Conservation (phyloP, 2,329 filamentous ascomycete species). For the Beauveria pseudobassiana region DNA sequence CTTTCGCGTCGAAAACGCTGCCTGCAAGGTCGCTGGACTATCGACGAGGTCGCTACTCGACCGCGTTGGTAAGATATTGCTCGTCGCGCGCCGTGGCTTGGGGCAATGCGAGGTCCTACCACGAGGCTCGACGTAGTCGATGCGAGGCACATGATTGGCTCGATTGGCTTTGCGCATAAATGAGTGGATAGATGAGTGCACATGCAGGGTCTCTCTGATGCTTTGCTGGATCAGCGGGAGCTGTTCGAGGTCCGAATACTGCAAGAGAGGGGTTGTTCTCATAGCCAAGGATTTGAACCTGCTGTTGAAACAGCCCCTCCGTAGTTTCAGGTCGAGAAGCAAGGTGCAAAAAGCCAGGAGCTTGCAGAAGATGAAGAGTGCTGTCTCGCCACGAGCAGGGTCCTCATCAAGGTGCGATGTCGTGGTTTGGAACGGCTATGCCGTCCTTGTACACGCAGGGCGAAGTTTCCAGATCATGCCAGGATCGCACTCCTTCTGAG, state of each 20-base stretch:
- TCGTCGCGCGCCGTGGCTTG: slow-evolving; percentile 38
- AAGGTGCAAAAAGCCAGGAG: slow-evolving; percentile 71
- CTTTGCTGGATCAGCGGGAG: slow-evolving; percentile 20
- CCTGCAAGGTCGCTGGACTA: slow-evolving; percentile 18
- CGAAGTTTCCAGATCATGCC: slow-evolving; percentile 77
- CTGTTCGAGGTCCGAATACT: neutral
- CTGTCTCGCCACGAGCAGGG: slow-evolving; percentile 76
- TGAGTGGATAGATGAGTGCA: slow-evolving; percentile 66
- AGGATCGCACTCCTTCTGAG: slow-evolving; percentile 20
- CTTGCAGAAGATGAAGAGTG: slow-evolving; percentile 74
- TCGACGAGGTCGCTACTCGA: slow-evolving; percentile 24
- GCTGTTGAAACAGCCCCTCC: slow-evolving; percentile 64
- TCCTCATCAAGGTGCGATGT: slow-evolving; percentile 82
- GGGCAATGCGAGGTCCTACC: slow-evolving; percentile 39
- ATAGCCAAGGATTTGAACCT: slow-evolving; percentile 45
- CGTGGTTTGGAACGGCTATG: slow-evolving; percentile 58
- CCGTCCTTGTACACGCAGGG: slow-evolving; percentile 69
- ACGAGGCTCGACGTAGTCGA: slow-evolving; percentile 48
- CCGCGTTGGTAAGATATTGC: slow-evolving; percentile 46
- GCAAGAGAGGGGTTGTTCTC: neutral
- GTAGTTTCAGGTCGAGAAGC: slow-evolving; percentile 62
- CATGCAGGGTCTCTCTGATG: slow-evolving; percentile 63
- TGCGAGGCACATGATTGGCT: slow-evolving; percentile 51
- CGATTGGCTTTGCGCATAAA: slow-evolving; percentile 67
- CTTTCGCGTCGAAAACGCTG: slow-evolving; percentile 13